Conservation (phyloP, 495 filamentous ascomycete genomes). For the Chaetomium cochliodes region DNA sequence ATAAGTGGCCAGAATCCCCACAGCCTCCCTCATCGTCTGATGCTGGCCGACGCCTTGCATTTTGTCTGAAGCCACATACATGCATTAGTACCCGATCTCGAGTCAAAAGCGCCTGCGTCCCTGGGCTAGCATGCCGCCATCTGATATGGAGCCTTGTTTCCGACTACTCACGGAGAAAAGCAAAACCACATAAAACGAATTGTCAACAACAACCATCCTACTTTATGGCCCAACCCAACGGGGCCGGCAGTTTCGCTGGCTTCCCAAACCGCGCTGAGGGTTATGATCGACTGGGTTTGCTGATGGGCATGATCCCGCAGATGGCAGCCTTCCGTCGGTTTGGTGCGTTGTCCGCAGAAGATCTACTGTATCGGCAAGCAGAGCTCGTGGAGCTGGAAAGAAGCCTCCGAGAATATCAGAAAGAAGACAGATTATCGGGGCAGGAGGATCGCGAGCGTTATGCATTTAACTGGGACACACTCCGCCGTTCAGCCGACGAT, state of each 20-base stretch:
- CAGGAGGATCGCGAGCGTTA: conserved; percentile 21
- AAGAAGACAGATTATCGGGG: conserved; percentile 17
- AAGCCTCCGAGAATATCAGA: conserved; percentile 20
- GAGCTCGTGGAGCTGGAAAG: conserved; percentile 31
- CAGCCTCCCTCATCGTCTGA: too few relatives aligned
- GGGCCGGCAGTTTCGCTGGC: not conserved
- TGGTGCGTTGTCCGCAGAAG: conserved; percentile 29
- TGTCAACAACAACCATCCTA: not conserved
- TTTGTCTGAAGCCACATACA: not conserved
- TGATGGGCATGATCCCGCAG: conserved; percentile 25
- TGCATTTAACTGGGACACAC: conserved; percentile 25
- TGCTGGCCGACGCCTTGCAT: not conserved
- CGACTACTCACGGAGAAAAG: not conserved
- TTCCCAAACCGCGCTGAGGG: conserved; percentile 10
- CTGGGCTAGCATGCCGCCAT: too few relatives aligned
- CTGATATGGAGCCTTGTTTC: too few relatives aligned
- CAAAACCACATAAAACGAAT: not conserved
- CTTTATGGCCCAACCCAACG: not conserved
- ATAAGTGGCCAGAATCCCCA: too few relatives aligned
- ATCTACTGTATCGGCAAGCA: conserved; percentile 35
- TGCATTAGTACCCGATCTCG: not conserved
- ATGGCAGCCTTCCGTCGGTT: conserved; percentile 32
- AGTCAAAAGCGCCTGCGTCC: too few relatives aligned
- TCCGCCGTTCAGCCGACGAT: conserved; percentile 13
- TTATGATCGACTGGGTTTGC: conserved; percentile 17